Conservation (phyloP, 345 rosid genomes). For the Alliaria petiolata region DNA sequence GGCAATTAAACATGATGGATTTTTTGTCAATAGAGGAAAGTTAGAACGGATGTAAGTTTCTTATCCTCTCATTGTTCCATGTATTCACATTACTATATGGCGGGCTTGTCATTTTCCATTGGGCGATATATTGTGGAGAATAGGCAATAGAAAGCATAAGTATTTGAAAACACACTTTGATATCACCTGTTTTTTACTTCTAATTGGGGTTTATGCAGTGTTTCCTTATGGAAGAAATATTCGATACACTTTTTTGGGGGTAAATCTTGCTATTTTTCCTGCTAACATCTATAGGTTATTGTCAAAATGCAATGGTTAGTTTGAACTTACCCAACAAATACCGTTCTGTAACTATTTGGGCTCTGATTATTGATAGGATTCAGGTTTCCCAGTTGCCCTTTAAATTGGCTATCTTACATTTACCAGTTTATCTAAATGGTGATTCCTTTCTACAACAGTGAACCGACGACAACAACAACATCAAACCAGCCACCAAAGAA, state of each 20-base stretch:
- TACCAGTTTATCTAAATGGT: neutral
- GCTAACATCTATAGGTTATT: neutral
- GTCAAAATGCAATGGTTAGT: neutral
- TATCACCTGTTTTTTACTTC: neutral
- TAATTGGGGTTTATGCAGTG: neutral
- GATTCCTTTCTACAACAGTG: slow-evolving; percentile 41
- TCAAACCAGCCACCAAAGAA: slow-evolving; percentile 68
- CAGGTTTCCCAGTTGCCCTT: neutral
- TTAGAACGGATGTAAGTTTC: slow-evolving; percentile 78
- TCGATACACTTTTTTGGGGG: neutral
- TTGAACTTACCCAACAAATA: neutral
- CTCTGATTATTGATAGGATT: neutral
- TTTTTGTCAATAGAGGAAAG: slow-evolving; percentile 87
- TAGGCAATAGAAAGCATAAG: neutral
- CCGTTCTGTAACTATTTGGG: neutral
- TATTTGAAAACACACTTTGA: neutral
- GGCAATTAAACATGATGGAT: slow-evolving; percentile 80
- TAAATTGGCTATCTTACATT: neutral
- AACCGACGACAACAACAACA: slow-evolving; percentile 41
- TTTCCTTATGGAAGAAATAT: neutral
- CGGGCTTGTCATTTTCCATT: neutral
- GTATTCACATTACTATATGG: neutral
- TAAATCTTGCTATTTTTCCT: neutral
- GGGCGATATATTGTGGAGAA: neutral
- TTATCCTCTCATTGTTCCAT: slow-evolving; percentile 4